Evolutionary conservation across 495 filamentous ascomycete genomes (phyloP).

Genomic region (Astrothelium macrocarpum): DNA sequence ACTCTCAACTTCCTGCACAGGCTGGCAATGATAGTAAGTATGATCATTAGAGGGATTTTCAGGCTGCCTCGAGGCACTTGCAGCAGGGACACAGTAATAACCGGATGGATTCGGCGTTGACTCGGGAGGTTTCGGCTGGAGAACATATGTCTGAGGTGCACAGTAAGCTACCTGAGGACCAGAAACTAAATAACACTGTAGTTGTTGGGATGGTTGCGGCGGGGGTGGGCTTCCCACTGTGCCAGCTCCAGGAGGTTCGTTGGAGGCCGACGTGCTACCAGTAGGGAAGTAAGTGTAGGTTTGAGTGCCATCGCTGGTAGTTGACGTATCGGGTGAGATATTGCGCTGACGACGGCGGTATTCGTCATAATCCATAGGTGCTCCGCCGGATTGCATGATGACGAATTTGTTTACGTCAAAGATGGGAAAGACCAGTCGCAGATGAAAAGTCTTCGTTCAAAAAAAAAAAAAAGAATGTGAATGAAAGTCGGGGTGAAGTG

Average conservation of each 20-base stretch:
- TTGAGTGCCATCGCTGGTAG: not conserved
- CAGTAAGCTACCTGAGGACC: not conserved
- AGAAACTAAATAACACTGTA: not conserved
- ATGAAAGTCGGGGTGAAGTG: not conserved
- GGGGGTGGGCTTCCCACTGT: not conserved
- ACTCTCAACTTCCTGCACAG: not conserved
- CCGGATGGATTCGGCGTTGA: not conserved
- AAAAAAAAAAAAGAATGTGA: not conserved
- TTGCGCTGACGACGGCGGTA: slow-evolving; percentile 1
- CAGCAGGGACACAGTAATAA: not conserved
- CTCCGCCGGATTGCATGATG: not conserved
- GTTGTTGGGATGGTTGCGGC: not conserved
- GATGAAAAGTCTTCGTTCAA: not conserved
- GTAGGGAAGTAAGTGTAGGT: not conserved
- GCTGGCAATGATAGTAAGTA: not conserved
- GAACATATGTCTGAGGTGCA: not conserved
- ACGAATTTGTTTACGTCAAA: not conserved
- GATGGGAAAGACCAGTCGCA: not conserved
- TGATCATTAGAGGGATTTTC: not conserved
- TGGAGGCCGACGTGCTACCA: not conserved
- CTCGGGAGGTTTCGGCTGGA: not conserved
- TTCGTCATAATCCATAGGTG: not conserved
- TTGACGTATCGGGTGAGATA: not conserved
- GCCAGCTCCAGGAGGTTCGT: not conserved
- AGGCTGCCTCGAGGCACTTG: not conserved